Conservation (phyloP, 164 flowering plant species). For the Brasenia schreberi region DNA sequence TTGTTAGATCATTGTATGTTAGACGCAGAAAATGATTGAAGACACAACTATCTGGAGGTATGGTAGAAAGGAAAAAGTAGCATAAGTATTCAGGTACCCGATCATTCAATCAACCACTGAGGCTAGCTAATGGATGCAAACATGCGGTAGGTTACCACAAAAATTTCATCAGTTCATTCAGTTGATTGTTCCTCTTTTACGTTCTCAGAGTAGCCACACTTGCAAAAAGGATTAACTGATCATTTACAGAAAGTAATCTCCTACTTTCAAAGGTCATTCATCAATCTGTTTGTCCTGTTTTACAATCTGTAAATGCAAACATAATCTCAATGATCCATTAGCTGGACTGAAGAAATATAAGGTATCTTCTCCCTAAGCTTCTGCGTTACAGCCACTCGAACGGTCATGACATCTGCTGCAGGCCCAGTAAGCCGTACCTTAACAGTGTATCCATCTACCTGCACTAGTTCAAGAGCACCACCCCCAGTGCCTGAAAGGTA, state of each 20-base stretch:
- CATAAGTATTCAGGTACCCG: too few relatives aligned
- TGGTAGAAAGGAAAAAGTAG: too few relatives aligned
- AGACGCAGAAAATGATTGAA: too few relatives aligned
- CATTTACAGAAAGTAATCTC: neutral
- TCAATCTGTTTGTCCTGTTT: neutral
- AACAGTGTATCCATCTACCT: constrained; percentile 50
- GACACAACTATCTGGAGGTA: too few relatives aligned
- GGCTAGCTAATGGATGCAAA: too few relatives aligned
- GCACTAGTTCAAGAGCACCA: constrained; percentile 60
- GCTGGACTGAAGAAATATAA: constrained; percentile 67
- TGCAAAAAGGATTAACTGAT: neutral
- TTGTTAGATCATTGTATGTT: too few relatives aligned
- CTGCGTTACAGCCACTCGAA: constrained; percentile 91
- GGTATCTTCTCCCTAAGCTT: constrained; percentile 86
- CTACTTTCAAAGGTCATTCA: neutral
- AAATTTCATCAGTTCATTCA: too few relatives aligned
- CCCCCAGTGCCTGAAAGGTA: constrained; percentile 82
- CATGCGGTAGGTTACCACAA: too few relatives aligned
- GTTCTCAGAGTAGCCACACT: neutral
- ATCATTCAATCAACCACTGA: too few relatives aligned
- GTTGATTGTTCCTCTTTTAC: too few relatives aligned
- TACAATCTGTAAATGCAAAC: constrained; percentile 2
- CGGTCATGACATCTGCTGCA: constrained; percentile 87
- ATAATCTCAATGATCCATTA: constrained; percentile 24
- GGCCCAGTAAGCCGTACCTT: constrained; percentile 76